These are phyloP conservation scores for Lachancea nothofagi DNA, from an alignment of 805 yeast genomes.

Conservation along the genomic window DNA sequence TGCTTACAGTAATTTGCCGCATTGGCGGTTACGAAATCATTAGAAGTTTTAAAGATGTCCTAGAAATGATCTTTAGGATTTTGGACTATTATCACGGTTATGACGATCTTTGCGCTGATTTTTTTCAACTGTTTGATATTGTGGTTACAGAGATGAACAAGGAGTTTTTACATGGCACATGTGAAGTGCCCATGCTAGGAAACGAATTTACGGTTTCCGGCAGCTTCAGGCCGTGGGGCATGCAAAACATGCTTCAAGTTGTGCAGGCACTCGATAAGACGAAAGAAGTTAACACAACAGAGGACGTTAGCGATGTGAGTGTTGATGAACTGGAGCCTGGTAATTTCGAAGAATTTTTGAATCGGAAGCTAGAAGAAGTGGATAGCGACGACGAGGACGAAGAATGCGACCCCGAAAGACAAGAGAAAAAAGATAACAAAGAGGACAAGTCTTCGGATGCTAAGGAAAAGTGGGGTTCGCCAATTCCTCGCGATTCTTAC, in stretches of 20 bases:
- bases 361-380: constrained; percentile 31
- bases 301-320: constrained; percentile 9
- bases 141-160: constrained; percentile 45
- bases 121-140: constrained; percentile 64
- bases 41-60: constrained; percentile 63
- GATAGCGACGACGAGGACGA: constrained; percentile 37
- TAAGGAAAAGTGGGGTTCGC: constrained; percentile 56
- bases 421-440: constrained; percentile 9
- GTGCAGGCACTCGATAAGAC: constrained; percentile 38
- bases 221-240: constrained; percentile 56
- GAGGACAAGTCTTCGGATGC: constrained; percentile 11
- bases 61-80: constrained; percentile 67
- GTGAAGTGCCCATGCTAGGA: constrained; percentile 16
- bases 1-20: constrained; percentile 61
- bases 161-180: constrained; percentile 32
- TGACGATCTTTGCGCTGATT: constrained; percentile 60
- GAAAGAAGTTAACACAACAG: constrained; percentile 29
- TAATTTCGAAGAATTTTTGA: constrained; percentile 33
- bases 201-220: constrained; percentile 22
- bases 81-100: constrained; percentile 86
- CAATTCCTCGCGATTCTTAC: constrained; percentile 59
- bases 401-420: constrained; percentile 15
- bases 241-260: constrained; percentile 41
- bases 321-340: constrained; percentile 3
- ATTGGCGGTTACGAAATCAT: constrained; percentile 65